Percentiles rank a stretch among this genome's conserved stretches.
These are phyloP conservation scores for Pseudomonodictys pantanalensis DNA, from an alignment of 495 filamentous ascomycete genomes.

Conservation along the genomic window DNA sequence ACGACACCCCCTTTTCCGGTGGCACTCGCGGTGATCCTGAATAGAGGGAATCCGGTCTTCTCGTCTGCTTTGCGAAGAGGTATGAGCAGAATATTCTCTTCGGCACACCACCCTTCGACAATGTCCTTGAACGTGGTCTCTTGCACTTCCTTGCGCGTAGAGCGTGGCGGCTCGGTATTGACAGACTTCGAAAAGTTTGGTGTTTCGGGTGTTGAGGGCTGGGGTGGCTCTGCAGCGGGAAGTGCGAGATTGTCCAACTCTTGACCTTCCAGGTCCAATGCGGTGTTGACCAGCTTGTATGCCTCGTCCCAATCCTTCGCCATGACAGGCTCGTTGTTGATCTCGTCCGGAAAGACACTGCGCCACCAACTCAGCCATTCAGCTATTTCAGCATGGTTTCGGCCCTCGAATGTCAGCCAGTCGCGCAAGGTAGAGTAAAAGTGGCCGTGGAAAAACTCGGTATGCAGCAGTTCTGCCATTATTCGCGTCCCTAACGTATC, in stretches of 20 bases:
- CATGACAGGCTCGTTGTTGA: neutral
- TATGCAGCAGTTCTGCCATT: constrained; percentile 69
- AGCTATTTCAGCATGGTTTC: constrained; percentile 37
- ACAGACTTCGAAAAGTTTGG: constrained; percentile 23
- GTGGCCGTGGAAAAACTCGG: constrained; percentile 75
- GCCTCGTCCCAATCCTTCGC: neutral
- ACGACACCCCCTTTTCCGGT: constrained; percentile 80
- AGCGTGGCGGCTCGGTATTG: constrained; percentile 9
- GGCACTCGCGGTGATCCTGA: constrained; percentile 83
- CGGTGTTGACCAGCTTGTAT: neutral
- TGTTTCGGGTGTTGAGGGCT: constrained; percentile 15
- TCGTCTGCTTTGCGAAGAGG: constrained; percentile 80
- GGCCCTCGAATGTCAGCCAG: constrained; percentile 70
- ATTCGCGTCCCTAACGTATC: constrained; percentile 63
- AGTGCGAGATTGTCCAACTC: constrained; percentile 57
- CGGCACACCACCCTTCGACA: constrained; percentile 80
- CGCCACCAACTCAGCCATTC: neutral
- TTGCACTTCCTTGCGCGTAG: constrained; percentile 22
- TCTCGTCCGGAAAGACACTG: neutral
- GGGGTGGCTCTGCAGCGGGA: constrained; percentile 45
- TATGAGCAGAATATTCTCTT: constrained; percentile 80
- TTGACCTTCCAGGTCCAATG: neutral
- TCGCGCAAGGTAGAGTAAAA: constrained; percentile 72
- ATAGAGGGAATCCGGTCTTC: constrained; percentile 73
- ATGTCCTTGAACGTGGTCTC: constrained; percentile 73